phyloP scores from a whole-genome alignment of 2,329 filamentous ascomycete genomes.

The Endocalyx cinctus region DNA sequence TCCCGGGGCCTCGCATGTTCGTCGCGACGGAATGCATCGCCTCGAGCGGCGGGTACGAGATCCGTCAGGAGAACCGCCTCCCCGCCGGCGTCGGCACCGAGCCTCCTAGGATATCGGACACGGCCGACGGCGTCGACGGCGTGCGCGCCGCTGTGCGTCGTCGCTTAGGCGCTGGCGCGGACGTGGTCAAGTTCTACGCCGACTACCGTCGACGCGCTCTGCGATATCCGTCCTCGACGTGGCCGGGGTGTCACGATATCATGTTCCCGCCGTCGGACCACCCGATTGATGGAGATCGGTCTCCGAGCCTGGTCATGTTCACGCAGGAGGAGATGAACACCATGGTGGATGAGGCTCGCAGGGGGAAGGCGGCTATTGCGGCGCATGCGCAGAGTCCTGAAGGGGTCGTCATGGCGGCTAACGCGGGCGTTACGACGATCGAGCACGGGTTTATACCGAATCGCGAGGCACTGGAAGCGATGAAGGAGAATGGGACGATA shows the following conservation, averaged over 20 bases:
- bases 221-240: slow-evolving; percentile 32
- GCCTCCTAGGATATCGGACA: slow-evolving; percentile 35
- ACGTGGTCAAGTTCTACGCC: slow-evolving; percentile 48
- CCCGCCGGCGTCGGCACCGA: slow-evolving; percentile 23
- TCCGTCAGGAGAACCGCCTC: slow-evolving; percentile 40
- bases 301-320: slow-evolving; percentile 41
- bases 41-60: slow-evolving; percentile 44
- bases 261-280: slow-evolving; percentile 30
- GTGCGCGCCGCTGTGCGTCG: slow-evolving; percentile 41
- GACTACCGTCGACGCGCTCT: slow-evolving; percentile 42
- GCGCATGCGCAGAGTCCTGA: slow-evolving; percentile 38
- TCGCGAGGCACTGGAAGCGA: slow-evolving; percentile 36
- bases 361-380: slow-evolving; percentile 36
- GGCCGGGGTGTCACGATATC: slow-evolving; percentile 24
- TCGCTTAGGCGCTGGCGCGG: slow-evolving; percentile 42
- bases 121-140: slow-evolving; percentile 43
- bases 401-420: slow-evolving; percentile 40
- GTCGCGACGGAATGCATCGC: slow-evolving; percentile 49
- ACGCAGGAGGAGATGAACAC: slow-evolving; percentile 44
- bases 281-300: slow-evolving; percentile 20
- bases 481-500: slow-evolving; percentile 40
- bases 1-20: slow-evolving; percentile 50
- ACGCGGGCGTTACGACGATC: slow-evolving; percentile 42
- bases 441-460: slow-evolving; percentile 39
- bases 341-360: slow-evolving; percentile 42